A percentile compares a stretch with the other conserved stretches of the same genome.
Conservation (phyloP, 768 basidiomycete genomes). For the Gautieria morchelliformis region DNA sequence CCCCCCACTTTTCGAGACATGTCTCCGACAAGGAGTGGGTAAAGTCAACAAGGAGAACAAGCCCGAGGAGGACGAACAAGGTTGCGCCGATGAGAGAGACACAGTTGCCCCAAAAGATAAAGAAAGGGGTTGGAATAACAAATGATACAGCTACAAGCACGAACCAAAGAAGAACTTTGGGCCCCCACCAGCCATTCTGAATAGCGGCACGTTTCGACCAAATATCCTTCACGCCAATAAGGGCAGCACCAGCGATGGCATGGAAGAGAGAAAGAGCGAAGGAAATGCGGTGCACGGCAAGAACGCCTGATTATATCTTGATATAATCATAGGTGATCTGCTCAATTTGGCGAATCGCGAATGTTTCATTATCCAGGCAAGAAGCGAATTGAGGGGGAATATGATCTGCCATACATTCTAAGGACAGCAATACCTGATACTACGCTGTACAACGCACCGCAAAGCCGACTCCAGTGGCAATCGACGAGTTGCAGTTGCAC, state of each 20-base stretch:
- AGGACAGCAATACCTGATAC: neutral
- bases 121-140: slow-evolving; percentile 95
- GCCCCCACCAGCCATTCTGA: slow-evolving; percentile 99
- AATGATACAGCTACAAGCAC: slow-evolving; percentile 74
- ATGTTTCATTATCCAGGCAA: slow-evolving; percentile 94
- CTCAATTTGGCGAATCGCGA: slow-evolving; percentile 78
- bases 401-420: slow-evolving; percentile 53
- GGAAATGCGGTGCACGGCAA: slow-evolving; percentile 95
- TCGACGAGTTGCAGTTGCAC: slow-evolving; percentile 98
- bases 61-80: slow-evolving; percentile 91
- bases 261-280: slow-evolving; percentile 91
- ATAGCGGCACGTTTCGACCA: slow-evolving; percentile 88
- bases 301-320: slow-evolving; percentile 97
- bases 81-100: slow-evolving; percentile 85
- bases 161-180: slow-evolving; percentile 86
- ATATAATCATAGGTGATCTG: slow-evolving; percentile 95
- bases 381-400: slow-evolving; percentile 88
- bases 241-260: slow-evolving; percentile 61
- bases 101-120: slow-evolving; percentile 98
- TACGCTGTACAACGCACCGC: slow-evolving; percentile 45
- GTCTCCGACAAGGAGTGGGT: slow-evolving; percentile 98
- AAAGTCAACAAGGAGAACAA: slow-evolving; percentile 96
- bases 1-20: slow-evolving; percentile 93
- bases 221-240: slow-evolving; percentile 86
- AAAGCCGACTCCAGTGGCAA: slow-evolving; percentile 93